Percentiles rank a stretch among this genome's conserved stretches.
These are phyloP conservation scores for Aurinia saxatilis DNA, from an alignment of 345 rosid species.

Conservation along the genomic window DNA sequence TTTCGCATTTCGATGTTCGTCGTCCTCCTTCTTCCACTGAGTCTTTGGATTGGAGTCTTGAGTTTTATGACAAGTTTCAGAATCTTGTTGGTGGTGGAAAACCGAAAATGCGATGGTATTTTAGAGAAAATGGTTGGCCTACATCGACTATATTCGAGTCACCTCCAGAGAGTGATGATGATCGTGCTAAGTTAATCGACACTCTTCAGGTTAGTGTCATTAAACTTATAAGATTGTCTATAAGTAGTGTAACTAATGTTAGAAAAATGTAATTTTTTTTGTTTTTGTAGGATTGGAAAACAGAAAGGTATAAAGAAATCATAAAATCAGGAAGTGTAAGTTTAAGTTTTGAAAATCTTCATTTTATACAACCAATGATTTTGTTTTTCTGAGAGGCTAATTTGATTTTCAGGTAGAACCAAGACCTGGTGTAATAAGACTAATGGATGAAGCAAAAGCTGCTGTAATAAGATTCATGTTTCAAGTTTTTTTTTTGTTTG, in stretches of 20 bases:
- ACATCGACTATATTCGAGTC: constrained; percentile 49
- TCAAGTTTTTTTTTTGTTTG: not conserved
- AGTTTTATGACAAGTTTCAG: constrained; percentile 83
- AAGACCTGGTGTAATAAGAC: constrained; percentile 80
- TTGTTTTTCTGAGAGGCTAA: too few species aligned
- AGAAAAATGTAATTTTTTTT: not conserved
- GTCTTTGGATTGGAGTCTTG: constrained; percentile 60
- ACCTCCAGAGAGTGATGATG: constrained; percentile 59
- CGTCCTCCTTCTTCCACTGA: constrained; percentile 44
- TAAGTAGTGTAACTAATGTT: too few species aligned
- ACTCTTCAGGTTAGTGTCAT: constrained; percentile 78
- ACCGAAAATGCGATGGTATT: constrained; percentile 99
- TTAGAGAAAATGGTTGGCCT: constrained; percentile 93
- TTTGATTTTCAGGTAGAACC: constrained; percentile 68
- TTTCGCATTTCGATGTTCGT: constrained; percentile 69
- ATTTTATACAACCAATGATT: too few species aligned
- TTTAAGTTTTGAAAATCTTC: too few species aligned
- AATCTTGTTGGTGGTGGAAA: constrained; percentile 86
- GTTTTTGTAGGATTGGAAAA: constrained; percentile 81
- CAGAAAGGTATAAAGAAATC: constrained; percentile 87
- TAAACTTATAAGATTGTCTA: too few species aligned
- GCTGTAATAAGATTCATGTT: constrained; percentile 49
- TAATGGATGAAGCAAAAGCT: constrained; percentile 93
- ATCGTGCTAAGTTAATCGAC: constrained; percentile 66
- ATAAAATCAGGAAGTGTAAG: constrained; percentile 94